A percentile compares a stretch with the other conserved stretches of the same genome.
These are phyloP conservation scores for Candida sp. DNA, from an alignment of 1,139 yeast species.

Conservation along the genomic window DNA sequence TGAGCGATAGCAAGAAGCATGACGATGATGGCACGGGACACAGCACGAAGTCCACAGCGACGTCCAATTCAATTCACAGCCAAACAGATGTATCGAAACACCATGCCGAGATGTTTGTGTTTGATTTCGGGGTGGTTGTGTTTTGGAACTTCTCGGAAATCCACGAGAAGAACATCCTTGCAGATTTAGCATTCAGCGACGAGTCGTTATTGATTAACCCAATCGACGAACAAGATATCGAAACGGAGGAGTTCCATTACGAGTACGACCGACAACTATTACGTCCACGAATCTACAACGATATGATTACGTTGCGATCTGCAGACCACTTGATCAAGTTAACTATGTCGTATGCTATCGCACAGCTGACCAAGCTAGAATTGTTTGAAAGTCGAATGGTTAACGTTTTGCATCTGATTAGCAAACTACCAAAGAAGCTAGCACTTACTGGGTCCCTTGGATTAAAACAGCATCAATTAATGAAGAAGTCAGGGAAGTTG, in stretches of 20 bases:
- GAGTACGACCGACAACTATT: conserved; percentile 83
- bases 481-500: conserved; percentile 87
- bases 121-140: conserved; percentile 93
- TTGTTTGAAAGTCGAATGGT: conserved; percentile 94
- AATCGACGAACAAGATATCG: conserved; percentile 87
- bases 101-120: conserved; percentile 86
- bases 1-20: background rate
- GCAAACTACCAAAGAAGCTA: conserved; percentile 84
- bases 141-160: conserved; percentile 96
- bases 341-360: conserved; percentile 95
- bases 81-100: conserved; percentile 63
- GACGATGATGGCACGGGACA: background rate
- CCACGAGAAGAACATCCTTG: conserved; percentile 92
- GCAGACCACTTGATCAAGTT: conserved; percentile 93
- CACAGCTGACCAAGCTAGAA: conserved; percentile 92
- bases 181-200: conserved; percentile 85
- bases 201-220: conserved; percentile 70
- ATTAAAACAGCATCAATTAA: conserved; percentile 72
- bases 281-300: conserved; percentile 91
- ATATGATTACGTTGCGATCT: conserved; percentile 87
- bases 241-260: conserved; percentile 93
- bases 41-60: background rate
- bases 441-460: conserved; percentile 92
- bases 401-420: conserved; percentile 79
- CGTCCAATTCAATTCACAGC: conserved; percentile 4